Base-by-base conservation (phyloP, 83 land plant genomes). In the Picea abies region DNA sequence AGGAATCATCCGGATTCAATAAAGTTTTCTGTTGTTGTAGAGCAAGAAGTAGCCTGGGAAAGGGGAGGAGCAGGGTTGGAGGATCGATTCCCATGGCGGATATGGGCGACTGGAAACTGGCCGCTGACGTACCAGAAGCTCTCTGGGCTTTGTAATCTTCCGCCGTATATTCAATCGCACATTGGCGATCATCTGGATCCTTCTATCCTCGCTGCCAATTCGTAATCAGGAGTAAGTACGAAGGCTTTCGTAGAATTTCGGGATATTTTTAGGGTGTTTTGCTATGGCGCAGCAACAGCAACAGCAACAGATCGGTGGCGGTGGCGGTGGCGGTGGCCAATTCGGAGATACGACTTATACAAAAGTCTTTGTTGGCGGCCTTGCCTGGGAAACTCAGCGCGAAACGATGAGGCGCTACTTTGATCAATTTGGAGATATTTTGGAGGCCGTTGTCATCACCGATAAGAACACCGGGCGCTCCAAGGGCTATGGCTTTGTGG, bases 401-500 rank as follows among this genome's bases (percentile, higher is more conserved):
- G 86, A 84, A 60, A 84, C 82, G 49, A 84, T 84, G 86, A 56
- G 79, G 37, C 44, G 83, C 16, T 84, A 85, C 20, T 85, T 85
- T 63, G 84, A 85, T 79, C 87, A 85, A 72, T 85, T 85, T 58
- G 87, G 87, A 4, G 87, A 85, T 81, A 85, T 85, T 29, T 49
- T 76, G 81, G 87, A 85, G 44, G 87, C 87, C 22, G 87, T 85
- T 19, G 87, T 85, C 49, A 85, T 85, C 79, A 82, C 83, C 5
- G 87, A 85, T 62, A 85, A 82, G 87, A 76, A 77, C 72, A 76
- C 87, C 3, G 87, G 87, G 25, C 49, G 87, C 41, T 85, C 87
- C 73, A 85, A 85, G 39, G 87, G 87, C 79, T 85, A 85, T 78
- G 87, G 87, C 41, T 85, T 85, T 77, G 87, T 85, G 69, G 41